Conservation (phyloP, 805 yeast genomes). For the Cyberlindnera bimundalis region DNA sequence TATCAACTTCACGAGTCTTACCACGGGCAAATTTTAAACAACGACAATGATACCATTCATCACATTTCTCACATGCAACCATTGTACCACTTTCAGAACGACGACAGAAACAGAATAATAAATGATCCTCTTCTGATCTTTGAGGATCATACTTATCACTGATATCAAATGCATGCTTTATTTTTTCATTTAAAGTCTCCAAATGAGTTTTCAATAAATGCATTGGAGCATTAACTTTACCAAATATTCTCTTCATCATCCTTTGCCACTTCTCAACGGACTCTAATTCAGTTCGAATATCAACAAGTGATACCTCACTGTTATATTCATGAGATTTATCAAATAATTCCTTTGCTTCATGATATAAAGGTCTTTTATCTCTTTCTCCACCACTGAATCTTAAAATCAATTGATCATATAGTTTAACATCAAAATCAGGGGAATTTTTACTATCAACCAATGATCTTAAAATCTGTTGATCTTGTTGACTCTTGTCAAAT, state of each 20-base stretch:
- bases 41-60: conserved; percentile 66
- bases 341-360: conserved; percentile 27
- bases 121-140: conserved; percentile 17
- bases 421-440: conserved; percentile 4
- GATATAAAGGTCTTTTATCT: conserved; percentile 32
- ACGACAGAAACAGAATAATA: conserved; percentile 59
- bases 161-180: conserved; percentile 22
- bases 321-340: conserved; percentile 20
- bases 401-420: conserved; percentile 10
- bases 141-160: conserved; percentile 23
- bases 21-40: conserved; percentile 46
- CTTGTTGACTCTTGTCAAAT: conserved; percentile 8
- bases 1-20: conserved; percentile 29
- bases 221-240: conserved; percentile 34
- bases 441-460: conserved; percentile 2
- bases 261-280: conserved; percentile 38
- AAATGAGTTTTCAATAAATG: conserved; percentile 30
- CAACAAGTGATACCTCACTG: conserved; percentile 16
- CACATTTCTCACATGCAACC: conserved; percentile 69
- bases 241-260: conserved; percentile 32
- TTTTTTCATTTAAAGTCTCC: conserved; percentile 21
- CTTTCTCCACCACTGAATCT: conserved; percentile 29
- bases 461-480: neutral
- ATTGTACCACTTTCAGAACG: conserved; percentile 56
- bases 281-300: conserved; percentile 16